Conservation (phyloP, 2,329 filamentous ascomycete species). For the Leptographium procerum region DNA sequence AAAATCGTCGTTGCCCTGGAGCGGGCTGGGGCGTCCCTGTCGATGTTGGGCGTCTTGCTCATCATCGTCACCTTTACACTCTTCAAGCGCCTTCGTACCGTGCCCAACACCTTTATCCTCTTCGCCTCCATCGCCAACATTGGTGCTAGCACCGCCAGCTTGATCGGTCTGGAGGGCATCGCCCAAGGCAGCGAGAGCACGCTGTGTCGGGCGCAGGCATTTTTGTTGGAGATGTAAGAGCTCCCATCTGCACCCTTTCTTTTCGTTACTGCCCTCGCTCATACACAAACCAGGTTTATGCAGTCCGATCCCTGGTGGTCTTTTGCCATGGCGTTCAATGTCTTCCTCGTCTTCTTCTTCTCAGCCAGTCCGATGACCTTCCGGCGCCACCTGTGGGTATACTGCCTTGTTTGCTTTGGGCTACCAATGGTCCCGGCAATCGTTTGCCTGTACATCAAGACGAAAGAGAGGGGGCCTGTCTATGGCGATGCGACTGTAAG, state of each 20-base stretch:
- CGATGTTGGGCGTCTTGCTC: slow-evolving; percentile 36
- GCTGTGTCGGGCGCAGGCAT: slow-evolving; percentile 51
- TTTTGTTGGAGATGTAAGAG: slow-evolving; percentile 57
- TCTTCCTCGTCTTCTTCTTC: slow-evolving; percentile 58
- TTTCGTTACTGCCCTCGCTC: slow-evolving; percentile 18
- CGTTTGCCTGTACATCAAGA: slow-evolving; percentile 47
- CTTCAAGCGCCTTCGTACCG: slow-evolving; percentile 41
- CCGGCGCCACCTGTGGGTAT: slow-evolving; percentile 59
- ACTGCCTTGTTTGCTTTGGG: slow-evolving; percentile 60
- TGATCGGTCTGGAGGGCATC: slow-evolving; percentile 60
- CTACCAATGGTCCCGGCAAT: slow-evolving; percentile 57
- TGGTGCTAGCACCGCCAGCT: slow-evolving; percentile 51
- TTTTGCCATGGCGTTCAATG: slow-evolving; percentile 72
- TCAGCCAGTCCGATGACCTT: slow-evolving; percentile 55
- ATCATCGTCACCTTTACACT: slow-evolving; percentile 41
- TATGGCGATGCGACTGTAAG: slow-evolving; percentile 48
- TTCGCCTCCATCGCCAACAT: slow-evolving; percentile 50
- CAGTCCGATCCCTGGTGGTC: slow-evolving; percentile 68
- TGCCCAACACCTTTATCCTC: slow-evolving; percentile 51
- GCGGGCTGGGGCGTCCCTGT: slow-evolving; percentile 41
- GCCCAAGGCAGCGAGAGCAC: slow-evolving; percentile 36
- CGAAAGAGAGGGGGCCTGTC: slow-evolving; percentile 24
- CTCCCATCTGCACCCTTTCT: not conserved
- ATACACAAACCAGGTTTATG: slow-evolving; percentile 52
- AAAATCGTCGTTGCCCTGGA: slow-evolving; percentile 35